These are phyloP conservation scores for Russula lepida DNA, from an alignment of 768 basidiomycete species.

Conservation along the genomic window DNA sequence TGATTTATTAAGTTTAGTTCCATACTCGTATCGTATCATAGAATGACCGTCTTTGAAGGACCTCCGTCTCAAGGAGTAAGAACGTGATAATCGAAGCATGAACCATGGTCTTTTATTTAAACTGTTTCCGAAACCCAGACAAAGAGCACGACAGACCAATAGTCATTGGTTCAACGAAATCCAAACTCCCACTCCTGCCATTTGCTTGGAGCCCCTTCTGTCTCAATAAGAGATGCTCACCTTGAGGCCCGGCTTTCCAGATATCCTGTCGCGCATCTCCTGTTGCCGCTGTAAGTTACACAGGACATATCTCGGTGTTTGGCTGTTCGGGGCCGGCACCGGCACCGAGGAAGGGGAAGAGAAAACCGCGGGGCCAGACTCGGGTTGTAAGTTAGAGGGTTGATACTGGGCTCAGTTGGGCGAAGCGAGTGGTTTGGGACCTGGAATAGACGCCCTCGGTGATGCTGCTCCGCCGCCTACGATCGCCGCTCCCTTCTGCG, in stretches of 20 bases:
- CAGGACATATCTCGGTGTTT: background rate
- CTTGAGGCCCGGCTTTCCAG: slow-evolving; percentile 35
- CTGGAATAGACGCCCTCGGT: slow-evolving; percentile 10
- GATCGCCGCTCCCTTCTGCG: slow-evolving; percentile 21
- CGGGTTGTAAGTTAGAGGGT: background rate
- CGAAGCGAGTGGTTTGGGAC: background rate
- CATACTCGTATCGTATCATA: too few relatives aligned
- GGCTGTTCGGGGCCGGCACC: background rate
- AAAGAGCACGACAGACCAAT: too few relatives aligned
- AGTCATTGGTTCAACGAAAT: too few relatives aligned
- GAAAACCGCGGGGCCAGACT: background rate
- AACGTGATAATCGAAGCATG: too few relatives aligned
- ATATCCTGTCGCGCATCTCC: slow-evolving; percentile 4
- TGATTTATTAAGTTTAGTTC: too few relatives aligned
- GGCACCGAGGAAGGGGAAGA: background rate
- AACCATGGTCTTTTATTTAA: too few relatives aligned
- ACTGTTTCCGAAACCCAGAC: too few relatives aligned
- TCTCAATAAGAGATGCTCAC: slow-evolving; percentile 75
- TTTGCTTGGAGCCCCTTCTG: slow-evolving; percentile 47
- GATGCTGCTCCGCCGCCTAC: slow-evolving; percentile 12
- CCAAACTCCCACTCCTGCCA: background rate
- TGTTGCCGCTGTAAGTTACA: background rate
- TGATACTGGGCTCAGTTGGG: too few relatives aligned
- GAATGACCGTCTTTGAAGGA: too few relatives aligned
- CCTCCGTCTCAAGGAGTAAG: too few relatives aligned